phyloP scores from a whole-genome alignment of 2,329 filamentous ascomycete species.

The Ramularia collo-cygni region DNA sequence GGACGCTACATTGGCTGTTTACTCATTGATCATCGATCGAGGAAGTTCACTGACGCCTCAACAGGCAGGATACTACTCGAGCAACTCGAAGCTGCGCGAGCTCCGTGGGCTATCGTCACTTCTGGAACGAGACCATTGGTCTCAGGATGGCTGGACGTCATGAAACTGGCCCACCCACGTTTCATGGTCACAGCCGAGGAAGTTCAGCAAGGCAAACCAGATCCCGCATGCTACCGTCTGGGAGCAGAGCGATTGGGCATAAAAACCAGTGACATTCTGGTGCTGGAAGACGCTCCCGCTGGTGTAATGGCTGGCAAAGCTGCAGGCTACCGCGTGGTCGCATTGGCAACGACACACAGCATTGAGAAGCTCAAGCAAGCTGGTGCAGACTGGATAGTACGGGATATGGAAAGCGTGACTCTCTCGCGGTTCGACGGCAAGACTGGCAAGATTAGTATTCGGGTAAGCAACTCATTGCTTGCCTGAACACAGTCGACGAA shows the following conservation, averaged over 20 bases:
- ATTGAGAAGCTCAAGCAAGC: constrained; percentile 64
- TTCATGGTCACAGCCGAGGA: constrained; percentile 46
- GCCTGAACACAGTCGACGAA: constrained; percentile 3
- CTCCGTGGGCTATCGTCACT: constrained; percentile 76
- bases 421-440: constrained; percentile 50
- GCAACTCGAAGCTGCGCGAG: constrained; percentile 34
- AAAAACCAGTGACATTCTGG: constrained; percentile 50
- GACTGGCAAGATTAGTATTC: constrained; percentile 56
- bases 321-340: constrained; percentile 78
- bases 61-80: constrained; percentile 35
- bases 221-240: constrained; percentile 43
- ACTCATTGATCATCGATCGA: no score
- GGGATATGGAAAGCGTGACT: constrained; percentile 67
- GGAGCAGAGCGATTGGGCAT: constrained; percentile 38
- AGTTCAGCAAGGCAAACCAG: constrained; percentile 44
- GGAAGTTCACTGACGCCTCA: no score
- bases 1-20: no score
- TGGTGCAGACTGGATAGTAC: constrained; percentile 81
- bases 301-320: constrained; percentile 77
- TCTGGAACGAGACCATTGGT: constrained; percentile 44
- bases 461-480: constrained; percentile 57
- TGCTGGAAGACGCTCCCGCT: constrained; percentile 83
- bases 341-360: constrained; percentile 76
- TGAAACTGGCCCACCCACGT: constrained; percentile 42
- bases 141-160: constrained; percentile 44